Percentiles rank a stretch among this genome's conserved stretches.
Evolutionary conservation across 176 grass and related monocot species (phyloP).

Genomic region (Avena atlantica): DNA sequence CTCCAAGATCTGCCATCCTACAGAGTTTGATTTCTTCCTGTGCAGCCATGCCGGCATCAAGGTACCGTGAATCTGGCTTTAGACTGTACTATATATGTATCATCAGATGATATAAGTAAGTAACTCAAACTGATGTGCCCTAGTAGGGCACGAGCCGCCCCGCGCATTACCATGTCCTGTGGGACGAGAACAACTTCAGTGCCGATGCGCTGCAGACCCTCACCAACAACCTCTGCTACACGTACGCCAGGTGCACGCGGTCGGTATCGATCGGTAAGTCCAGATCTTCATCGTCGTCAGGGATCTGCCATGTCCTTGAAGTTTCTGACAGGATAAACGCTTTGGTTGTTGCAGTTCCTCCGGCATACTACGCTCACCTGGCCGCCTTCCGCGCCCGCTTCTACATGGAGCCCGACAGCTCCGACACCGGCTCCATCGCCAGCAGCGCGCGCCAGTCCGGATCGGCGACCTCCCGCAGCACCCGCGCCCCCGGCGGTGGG

Average conservation of each 20-base stretch:
- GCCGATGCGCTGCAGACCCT: conserved; percentile 77
- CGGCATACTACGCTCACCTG: conserved; percentile 81
- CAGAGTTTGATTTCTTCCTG: conserved; percentile 86
- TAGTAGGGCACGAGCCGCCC: conserved; percentile 88
- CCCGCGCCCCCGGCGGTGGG: conserved; percentile 36
- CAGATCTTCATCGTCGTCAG: neutral
- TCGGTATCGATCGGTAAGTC: conserved; percentile 81
- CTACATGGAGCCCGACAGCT: conserved; percentile 76
- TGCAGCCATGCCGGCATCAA: conserved; percentile 95
- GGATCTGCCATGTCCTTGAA: neutral
- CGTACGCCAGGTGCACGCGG: conserved; percentile 86
- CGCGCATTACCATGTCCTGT: conserved; percentile 91
- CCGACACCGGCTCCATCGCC: conserved; percentile 56
- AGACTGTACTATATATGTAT: neutral
- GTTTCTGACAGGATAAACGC: neutral
- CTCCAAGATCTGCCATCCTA: conserved; percentile 88
- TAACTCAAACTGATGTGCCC: neutral
- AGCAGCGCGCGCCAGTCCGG: conserved; percentile 23
- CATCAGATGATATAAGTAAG: neutral
- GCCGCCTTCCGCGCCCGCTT: conserved; percentile 83
- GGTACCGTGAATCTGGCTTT: conserved; percentile 17
- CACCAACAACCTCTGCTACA: conserved; percentile 94
- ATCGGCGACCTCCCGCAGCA: conserved; percentile 30
- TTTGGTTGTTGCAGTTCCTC: conserved; percentile 54
- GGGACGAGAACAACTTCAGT: conserved; percentile 91